phyloP scores from a whole-genome alignment of 768 basidiomycete genomes.

The Pulveroboletus sp. region DNA sequence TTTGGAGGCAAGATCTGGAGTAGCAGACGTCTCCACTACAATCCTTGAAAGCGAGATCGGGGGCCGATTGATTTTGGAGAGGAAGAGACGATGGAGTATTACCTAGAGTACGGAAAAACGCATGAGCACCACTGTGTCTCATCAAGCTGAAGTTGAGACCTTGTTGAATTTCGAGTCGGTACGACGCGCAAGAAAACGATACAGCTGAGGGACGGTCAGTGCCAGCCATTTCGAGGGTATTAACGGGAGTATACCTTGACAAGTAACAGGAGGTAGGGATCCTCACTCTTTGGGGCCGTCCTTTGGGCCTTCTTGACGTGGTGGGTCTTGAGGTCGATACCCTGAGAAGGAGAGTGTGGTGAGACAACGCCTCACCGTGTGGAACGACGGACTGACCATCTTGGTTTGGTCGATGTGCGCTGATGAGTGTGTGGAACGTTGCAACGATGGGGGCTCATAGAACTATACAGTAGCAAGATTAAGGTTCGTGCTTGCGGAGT shows the following conservation, averaged over 20 bases:
- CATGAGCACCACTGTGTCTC: constrained; percentile 16
- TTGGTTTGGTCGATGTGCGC: constrained; percentile 58
- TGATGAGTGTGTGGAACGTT: constrained; percentile 41
- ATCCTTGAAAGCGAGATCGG: constrained; percentile 94
- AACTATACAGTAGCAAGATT: constrained; percentile 56
- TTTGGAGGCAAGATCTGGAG: constrained; percentile 68
- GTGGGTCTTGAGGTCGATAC: constrained; percentile 93
- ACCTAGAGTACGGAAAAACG: constrained; percentile 42
- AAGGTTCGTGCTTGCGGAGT: constrained; percentile 33
- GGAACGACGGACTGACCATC: constrained; percentile 70
- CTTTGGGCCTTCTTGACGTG: constrained; percentile 98
- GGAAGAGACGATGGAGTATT: constrained; percentile 94
- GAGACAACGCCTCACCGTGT: constrained; percentile 20
- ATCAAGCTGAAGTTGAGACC: constrained; percentile 37
- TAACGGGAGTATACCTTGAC: constrained; percentile 70
- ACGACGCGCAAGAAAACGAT: constrained; percentile 97
- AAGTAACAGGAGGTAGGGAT: constrained; percentile 95
- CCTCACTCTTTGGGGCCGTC: constrained; percentile 96
- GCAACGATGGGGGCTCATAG: constrained; percentile 47
- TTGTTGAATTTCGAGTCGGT: constrained; percentile 97
- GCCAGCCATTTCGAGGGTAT: constrained; percentile 2
- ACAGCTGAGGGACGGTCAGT: constrained; percentile 56
- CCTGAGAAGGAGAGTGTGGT: constrained; percentile 41
- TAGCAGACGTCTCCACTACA: constrained; percentile 69
- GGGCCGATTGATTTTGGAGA: constrained; percentile 95